Evolutionary conservation across 345 rosid genomes (phyloP), one percentile per base, ranked within the genome.

Genomic region (Erysimum cheiranthoides): DNA sequence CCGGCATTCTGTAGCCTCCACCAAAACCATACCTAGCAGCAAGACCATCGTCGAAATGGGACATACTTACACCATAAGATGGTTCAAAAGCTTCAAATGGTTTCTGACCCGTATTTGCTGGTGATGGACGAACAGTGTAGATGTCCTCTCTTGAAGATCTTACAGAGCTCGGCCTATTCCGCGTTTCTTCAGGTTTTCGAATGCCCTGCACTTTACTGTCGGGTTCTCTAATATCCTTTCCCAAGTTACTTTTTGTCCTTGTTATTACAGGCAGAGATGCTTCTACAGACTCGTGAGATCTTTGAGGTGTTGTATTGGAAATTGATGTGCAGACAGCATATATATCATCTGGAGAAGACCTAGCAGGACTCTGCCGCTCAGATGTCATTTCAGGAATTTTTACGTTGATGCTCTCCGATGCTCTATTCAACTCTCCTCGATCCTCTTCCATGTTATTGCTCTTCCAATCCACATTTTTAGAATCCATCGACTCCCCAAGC

Each of bases 311-410:
- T 11, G 36, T 25, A 52, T 63, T 70, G 61, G 79, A 72, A n/a
- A 72, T 59, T 59, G 81, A 66, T 40, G 69, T 52, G 69, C 81
- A 78, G 56, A 78, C 47, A 40, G 53, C 73, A 31, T 65, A 52
- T 42, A 78, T 78, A 59, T 84, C 87, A 43, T 67, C 80, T 61
- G 47, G 61, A 49, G 80, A 46, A 70, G 79, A 73, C 75, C 56
- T 80, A 57, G 54, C 76, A 62, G 71, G 68, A 68, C 64, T 79
- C 50, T 61, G 80, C 71, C 56, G 21, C 45, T 74, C 72, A 39
- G 66, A 79, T 45, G 82, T 57, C 71, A 73, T 81, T 70, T 68
- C 77, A 36, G 71, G 76, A 5, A 35, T 38, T 58, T 77, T 73
- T 66, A 73, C 73, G 70, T 76, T 78, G 79, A 1, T 31, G 49